These are phyloP conservation scores for Abelmoschus esculentus DNA, from an alignment of 345 rosid genomes.

Conservation along the genomic window DNA sequence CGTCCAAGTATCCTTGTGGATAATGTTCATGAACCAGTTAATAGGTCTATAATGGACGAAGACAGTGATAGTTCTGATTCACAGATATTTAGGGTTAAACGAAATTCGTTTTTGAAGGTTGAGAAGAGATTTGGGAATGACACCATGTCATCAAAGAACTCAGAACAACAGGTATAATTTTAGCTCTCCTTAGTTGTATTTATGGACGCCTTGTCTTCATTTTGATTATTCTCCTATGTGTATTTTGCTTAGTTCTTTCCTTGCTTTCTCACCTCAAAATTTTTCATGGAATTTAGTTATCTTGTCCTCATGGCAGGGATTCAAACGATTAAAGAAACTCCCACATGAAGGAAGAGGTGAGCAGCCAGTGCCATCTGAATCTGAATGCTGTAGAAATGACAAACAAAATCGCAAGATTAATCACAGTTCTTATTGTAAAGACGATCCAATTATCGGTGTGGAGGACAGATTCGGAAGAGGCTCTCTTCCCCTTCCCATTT, in stretches of 20 bases:
- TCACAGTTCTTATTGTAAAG: constrained; percentile 19
- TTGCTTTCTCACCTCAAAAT: background rate
- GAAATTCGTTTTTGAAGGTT: constrained; percentile 60
- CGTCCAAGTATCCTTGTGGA: constrained; percentile 15
- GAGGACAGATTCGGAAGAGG: constrained; percentile 30
- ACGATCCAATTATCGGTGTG: constrained; percentile 20
- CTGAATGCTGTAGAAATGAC: constrained; percentile 24
- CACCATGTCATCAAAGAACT: constrained; percentile 29
- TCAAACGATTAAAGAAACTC: constrained; percentile 54
- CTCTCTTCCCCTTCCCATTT: constrained; percentile 34
- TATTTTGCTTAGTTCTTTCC: background rate
- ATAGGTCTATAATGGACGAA: constrained; percentile 28
- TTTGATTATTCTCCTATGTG: background rate
- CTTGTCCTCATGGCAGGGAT: constrained; percentile 29
- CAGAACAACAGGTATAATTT: constrained; percentile 53
- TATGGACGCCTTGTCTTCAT: background rate
- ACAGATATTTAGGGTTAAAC: constrained; percentile 83
- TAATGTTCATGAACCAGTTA: constrained; percentile 23
- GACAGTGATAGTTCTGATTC: constrained; percentile 81
- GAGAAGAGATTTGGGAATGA: constrained; percentile 48
- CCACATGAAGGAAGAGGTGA: constrained; percentile 34
- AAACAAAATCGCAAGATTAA: constrained; percentile 18
- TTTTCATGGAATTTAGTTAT: background rate
- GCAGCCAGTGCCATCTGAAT: constrained; percentile 19
- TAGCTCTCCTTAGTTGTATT: background rate